Evolutionary conservation across 2,329 filamentous ascomycete genomes (phyloP), one percentile per base, ranked within the genome.

Genomic region (Claviceps africana): DNA sequence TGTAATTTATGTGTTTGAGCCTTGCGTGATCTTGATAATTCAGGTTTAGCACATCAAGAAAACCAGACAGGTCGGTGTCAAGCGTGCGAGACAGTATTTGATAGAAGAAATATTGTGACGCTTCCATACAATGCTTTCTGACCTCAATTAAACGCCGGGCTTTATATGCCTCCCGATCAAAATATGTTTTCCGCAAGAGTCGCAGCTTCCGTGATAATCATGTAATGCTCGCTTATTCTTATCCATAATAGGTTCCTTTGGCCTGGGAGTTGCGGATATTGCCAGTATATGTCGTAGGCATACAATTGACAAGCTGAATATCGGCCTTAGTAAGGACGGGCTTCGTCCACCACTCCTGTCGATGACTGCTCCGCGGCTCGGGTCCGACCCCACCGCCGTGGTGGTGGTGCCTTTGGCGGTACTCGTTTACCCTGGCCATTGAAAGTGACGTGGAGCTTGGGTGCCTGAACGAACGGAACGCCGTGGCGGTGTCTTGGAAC

Each of bases 401-500:
- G 74, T 9, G 71, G 71, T 17, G 71, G 71, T 50, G 71, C 69
- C 56, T 73, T 72, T 1, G 71, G 71, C 2, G 71, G 71, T 19
- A 67, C 62, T 56, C 68, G 73, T 57, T 73, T 74, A 17, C 56
- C 54, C 13, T 54, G 54, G 1, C 62, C 64, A 42, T 65, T 65
- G 28, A 59, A 62, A 46, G 64, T 64, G 33, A 59, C 47, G 33
- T 62, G 59, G 19, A 59, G 30, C 45, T 60, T 67, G 35, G 62
- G 60, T 51, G 63, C 61, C 31, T 67, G 67, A 11, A 65, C 59
- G 47, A 71, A 67, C 2, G 74, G 74, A 4, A 70, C 64, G 8
- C 78, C 78, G 53, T 81, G 77, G 2, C 75, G 69, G 55, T 81
- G 77, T 58, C 68, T 77, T 2, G 78, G 78, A 21, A 82, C 75